These are phyloP conservation scores for Coemansia sp. DNA, from an alignment of 192 early-diverging fungal genomes.

Conservation along the genomic window DNA sequence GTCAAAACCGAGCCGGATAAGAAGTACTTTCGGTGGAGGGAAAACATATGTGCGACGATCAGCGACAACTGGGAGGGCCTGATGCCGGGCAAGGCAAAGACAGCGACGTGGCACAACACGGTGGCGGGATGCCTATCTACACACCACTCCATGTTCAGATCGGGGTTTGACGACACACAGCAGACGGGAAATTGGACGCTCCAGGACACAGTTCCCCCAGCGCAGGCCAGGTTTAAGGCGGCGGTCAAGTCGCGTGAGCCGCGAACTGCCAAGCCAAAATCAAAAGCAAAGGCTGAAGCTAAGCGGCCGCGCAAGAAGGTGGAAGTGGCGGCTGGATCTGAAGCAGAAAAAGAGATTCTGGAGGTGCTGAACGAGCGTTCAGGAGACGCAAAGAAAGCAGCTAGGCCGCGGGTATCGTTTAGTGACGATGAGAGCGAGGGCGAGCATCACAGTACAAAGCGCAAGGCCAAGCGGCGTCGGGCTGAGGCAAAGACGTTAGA, in stretches of 20 bases:
- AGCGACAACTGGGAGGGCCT: constrained; percentile 74
- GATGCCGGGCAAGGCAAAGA: constrained; percentile 65
- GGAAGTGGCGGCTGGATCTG: constrained; percentile 15
- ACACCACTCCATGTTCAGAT: constrained; percentile 69
- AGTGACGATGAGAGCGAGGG: constrained; percentile 48
- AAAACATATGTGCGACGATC: constrained; percentile 78
- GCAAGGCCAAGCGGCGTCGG: constrained; percentile 34
- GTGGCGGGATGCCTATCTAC: constrained; percentile 81
- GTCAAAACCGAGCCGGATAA: constrained; percentile 60
- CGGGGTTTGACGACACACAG: constrained; percentile 70
- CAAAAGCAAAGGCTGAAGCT: constrained; percentile 52
- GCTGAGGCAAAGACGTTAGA: constrained; percentile 13
- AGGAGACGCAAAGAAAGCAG: constrained; percentile 1
- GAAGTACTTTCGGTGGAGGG: constrained; percentile 76
- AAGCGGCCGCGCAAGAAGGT: constrained; percentile 15
- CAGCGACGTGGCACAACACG: constrained; percentile 84
- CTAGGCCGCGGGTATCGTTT: constrained; percentile 45
- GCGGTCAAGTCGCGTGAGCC: constrained; percentile 20
- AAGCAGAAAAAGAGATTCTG: constrained; percentile 45
- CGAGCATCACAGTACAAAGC: constrained; percentile 6
- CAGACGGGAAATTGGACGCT: constrained; percentile 65
- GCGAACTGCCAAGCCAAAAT: constrained; percentile 56
- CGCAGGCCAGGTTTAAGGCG: constrained; percentile 25
- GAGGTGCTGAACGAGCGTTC: constrained; percentile 37
- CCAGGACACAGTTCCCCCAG: constrained; percentile 15